Base-by-base conservation (phyloP, 2,329 filamentous ascomycete genomes). In the Didymellaceae sp. region DNA sequence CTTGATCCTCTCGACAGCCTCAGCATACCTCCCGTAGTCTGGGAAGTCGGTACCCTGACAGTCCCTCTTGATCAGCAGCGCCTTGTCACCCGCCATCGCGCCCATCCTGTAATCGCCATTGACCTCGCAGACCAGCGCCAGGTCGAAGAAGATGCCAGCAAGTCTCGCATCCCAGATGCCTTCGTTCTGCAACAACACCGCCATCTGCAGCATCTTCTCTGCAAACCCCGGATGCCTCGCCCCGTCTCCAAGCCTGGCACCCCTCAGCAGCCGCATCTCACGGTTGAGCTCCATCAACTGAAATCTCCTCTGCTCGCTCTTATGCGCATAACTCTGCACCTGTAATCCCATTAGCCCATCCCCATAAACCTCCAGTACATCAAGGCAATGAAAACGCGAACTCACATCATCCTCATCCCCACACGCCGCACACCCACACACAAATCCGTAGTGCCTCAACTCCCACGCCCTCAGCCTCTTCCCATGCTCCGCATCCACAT, bases 361-460 rank as follows among this genome's bases (percentile, higher is more conserved):
- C 4, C 21, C 3, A 38, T 8, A 18, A 17, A 33, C 14, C 18
- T n/a, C 16, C 17, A 34, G 21, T 5, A 34, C 14, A 14, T 5
- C n/a, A 31, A n/a, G 6, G 9, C n/a, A 14, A 3, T 6, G 9
- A 31, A 20, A 33, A 5, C 2, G 7, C 17, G 20, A 5, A 44
- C 46, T 44, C 34, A 39, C 47, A 21, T 72, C 71, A 6, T 57
- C 54, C 13, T 67, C 65, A 9, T 59, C 65, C 33, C 32, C 25
- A 24, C 76, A 77, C 2, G 71, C 73, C 5, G 35, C 46, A 26
- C 76, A 78, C n/a, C 63, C 67, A 45, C 71, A 74, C 13, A 50
- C 45, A 45, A 74, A 72, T 24, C 69, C 70, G 28, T 73, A 74
- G 45, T 74, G 69, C 47, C 65, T 64, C 30, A 75, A 58, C 34